Conservation (phyloP, 2,329 filamentous ascomycete genomes). For the Uncinocarpus reesii region DNA sequence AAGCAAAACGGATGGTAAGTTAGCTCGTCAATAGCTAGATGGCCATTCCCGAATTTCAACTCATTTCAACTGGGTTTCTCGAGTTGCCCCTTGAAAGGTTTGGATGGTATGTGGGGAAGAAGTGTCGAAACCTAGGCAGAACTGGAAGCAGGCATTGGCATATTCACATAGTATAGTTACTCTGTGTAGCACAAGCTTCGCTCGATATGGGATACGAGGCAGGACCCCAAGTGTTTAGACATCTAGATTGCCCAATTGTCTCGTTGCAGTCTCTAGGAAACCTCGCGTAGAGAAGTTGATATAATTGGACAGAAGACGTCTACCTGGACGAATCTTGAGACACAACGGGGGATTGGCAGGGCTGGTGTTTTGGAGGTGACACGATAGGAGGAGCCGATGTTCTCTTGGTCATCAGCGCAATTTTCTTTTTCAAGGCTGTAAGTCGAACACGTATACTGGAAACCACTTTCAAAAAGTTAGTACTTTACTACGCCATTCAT, state of each 20-base stretch:
- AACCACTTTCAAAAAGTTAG: slow-evolving; percentile 34
- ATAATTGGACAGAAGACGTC: not conserved
- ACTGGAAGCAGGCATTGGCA: no score
- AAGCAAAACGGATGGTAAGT: no score
- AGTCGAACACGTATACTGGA: slow-evolving; percentile 42
- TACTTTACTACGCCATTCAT: not conserved
- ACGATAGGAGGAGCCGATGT: slow-evolving; percentile 28
- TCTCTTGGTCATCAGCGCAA: slow-evolving; percentile 39
- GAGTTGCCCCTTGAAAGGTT: no score
- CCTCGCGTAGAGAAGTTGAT: not conserved
- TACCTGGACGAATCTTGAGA: slow-evolving; percentile 15
- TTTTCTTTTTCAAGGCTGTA: slow-evolving; percentile 40
- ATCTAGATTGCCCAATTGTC: not conserved
- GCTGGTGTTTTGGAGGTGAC: not conserved
- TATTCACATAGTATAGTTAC: no score
- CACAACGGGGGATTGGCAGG: slow-evolving; percentile 23
- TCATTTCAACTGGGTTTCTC: no score
- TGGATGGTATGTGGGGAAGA: no score
- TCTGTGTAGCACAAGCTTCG: no score
- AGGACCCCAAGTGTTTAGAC: no score
- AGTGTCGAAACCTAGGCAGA: no score
- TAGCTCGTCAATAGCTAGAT: no score
- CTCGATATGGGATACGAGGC: no score
- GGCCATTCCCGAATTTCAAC: no score
- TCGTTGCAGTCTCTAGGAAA: not conserved